Conservation (phyloP, 345 rosid genomes). For the Salix purpurea region DNA sequence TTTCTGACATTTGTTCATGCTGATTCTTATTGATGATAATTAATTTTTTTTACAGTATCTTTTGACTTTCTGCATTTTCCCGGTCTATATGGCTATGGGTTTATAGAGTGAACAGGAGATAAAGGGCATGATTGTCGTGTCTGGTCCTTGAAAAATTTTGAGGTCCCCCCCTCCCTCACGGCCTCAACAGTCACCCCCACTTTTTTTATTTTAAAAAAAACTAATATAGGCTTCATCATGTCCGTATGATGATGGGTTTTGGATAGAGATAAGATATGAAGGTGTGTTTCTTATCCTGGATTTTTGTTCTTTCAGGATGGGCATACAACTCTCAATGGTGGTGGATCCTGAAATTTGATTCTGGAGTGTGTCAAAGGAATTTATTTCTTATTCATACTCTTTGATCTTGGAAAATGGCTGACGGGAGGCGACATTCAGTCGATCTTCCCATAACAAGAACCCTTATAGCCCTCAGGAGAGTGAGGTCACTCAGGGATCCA, state of each 20-base stretch:
- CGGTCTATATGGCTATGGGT: not conserved
- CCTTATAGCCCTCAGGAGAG: slow-evolving; percentile 85
- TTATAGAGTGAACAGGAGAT: not conserved
- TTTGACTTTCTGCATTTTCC: not conserved
- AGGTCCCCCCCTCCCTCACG: not conserved
- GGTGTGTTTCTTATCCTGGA: not conserved
- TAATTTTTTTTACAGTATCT: not conserved
- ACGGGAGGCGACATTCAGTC: slow-evolving; percentile 79
- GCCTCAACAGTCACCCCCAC: too few relatives aligned
- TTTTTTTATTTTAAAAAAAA: not conserved
- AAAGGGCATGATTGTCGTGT: not conserved
- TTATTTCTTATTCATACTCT: not conserved
- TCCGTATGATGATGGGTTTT: not conserved
- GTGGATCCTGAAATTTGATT: slow-evolving; percentile 16
- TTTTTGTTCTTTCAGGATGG: slow-evolving; percentile 28
- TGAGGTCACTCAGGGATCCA: slow-evolving; percentile 90
- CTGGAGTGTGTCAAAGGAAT: slow-evolving; percentile 3
- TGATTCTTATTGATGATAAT: not conserved
- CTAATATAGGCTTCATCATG: not conserved
- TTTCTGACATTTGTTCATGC: not conserved
- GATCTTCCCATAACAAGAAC: slow-evolving; percentile 88
- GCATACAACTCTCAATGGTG: slow-evolving; percentile 1
- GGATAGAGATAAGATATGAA: not conserved
- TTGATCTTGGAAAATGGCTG: slow-evolving; percentile 35
- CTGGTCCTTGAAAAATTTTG: not conserved